Percentiles rank a stretch among this genome's conserved stretches.
Conservation (phyloP, 2,329 filamentous ascomycete species). For the Monosporascus sp. region DNA sequence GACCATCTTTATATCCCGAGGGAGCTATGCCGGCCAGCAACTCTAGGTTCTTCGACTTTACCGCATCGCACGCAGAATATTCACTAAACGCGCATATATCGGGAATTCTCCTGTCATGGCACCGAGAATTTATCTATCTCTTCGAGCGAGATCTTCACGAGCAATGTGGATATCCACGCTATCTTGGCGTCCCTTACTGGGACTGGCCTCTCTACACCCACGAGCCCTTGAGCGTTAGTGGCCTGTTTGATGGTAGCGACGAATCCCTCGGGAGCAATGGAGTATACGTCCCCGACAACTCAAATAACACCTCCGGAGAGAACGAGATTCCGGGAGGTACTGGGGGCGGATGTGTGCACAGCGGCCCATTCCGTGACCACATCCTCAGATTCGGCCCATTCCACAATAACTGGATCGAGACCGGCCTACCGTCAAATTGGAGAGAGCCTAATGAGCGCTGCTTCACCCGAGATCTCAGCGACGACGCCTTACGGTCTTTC, state of each 20-base stretch:
- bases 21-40: background rate
- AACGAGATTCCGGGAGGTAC: slow-evolving; percentile 13
- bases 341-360: slow-evolving; percentile 20
- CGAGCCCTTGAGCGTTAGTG: slow-evolving; percentile 1
- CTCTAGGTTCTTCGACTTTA: background rate
- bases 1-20: background rate
- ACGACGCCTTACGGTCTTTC: background rate
- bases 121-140: background rate
- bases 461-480: background rate
- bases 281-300: background rate
- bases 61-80: background rate
- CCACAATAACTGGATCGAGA: slow-evolving; percentile 7
- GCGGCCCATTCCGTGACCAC: slow-evolving; percentile 18
- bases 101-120: slow-evolving; percentile 1
- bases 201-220: slow-evolving; percentile 2
- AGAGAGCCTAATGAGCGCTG: background rate
- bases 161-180: background rate
- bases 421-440: slow-evolving; percentile 9
- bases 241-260: slow-evolving; percentile 4
- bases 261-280: slow-evolving; percentile 6
- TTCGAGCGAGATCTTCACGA: slow-evolving; percentile 1
- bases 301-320: background rate
- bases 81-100: background rate
- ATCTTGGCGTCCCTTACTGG: slow-evolving; percentile 3
- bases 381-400: slow-evolving; percentile 15